Evolutionary conservation across 148 eudicot species (phyloP).

Genomic region (Vaccinium macrocarpon): DNA sequence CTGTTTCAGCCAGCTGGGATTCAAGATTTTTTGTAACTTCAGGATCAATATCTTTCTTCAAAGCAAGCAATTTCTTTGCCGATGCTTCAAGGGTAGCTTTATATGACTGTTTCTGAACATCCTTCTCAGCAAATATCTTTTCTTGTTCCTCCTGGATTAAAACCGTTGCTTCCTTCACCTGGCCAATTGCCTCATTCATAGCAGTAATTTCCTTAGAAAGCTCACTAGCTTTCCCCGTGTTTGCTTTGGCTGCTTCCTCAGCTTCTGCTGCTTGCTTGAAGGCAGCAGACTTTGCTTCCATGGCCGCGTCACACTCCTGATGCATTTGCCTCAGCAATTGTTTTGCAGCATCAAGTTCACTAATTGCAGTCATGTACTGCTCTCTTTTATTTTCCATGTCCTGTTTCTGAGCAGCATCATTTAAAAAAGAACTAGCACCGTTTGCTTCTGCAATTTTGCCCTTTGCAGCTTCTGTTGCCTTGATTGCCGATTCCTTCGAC

Average conservation of each 20-base stretch:
- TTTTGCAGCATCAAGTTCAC: conserved; percentile 67
- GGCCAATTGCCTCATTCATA: conserved; percentile 59
- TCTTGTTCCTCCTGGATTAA: conserved; percentile 54
- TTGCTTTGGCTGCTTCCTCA: conserved; percentile 44
- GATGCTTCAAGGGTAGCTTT: conserved; percentile 64
- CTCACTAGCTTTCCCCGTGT: conserved; percentile 49
- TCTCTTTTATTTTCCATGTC: conserved; percentile 48
- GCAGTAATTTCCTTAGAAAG: conserved; percentile 53
- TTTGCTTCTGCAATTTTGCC: conserved; percentile 49
- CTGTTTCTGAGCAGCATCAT: conserved; percentile 33
- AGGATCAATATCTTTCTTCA: conserved; percentile 65
- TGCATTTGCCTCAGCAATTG: conserved; percentile 60
- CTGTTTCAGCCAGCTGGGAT: conserved; percentile 48
- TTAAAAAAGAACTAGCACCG: conserved; percentile 17
- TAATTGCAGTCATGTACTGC: conserved; percentile 38
- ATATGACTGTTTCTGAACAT: conserved; percentile 41
- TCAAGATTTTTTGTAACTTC: conserved; percentile 53
- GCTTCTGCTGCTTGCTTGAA: conserved; percentile 58
- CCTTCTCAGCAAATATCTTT: conserved; percentile 52
- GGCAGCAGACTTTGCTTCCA: conserved; percentile 54
- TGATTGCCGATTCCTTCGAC: conserved; percentile 59
- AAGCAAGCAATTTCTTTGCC: conserved; percentile 53
- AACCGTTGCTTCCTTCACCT: conserved; percentile 49
- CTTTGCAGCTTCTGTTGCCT: conserved; percentile 57
- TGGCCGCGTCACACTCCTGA: conserved; percentile 50